Evolutionary conservation across 148 eudicot genomes (phyloP).

Genomic region (Chenopodium formosanum): DNA sequence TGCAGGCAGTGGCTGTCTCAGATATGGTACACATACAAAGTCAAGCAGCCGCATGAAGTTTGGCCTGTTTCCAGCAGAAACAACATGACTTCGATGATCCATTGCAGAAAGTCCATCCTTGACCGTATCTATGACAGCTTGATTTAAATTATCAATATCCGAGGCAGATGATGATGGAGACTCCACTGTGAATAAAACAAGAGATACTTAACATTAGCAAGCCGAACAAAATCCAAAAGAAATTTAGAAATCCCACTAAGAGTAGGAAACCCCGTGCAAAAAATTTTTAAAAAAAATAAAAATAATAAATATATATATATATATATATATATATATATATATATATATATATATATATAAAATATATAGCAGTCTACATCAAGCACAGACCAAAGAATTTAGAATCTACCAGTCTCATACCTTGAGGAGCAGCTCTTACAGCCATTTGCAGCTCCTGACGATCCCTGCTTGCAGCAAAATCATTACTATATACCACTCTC

Average conservation of each 20-base stretch:
- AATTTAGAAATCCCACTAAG: neutral
- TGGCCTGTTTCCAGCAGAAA: conserved; percentile 42
- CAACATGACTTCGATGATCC: conserved; percentile 38
- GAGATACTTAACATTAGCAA: conserved; percentile 17
- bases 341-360: neutral
- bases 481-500: conserved; percentile 43
- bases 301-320: no score
- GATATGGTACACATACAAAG: conserved; percentile 35
- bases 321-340: no score
- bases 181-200: conserved; percentile 29
- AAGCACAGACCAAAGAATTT: neutral
- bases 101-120: conserved; percentile 28
- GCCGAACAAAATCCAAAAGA: neutral
- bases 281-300: no score
- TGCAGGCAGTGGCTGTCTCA: neutral
- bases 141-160: conserved; percentile 50
- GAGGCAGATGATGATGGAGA: conserved; percentile 61
- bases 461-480: conserved; percentile 40
- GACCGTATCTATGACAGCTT: conserved; percentile 25
- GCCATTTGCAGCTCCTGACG: conserved; percentile 39
- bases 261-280: neutral
- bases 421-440: conserved; percentile 39
- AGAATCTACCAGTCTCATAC: conserved; percentile 22
- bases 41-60: conserved; percentile 36
- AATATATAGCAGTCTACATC: neutral